A percentile compares a stretch with the other conserved stretches of the same genome.
phyloP scores from a whole-genome alignment of 345 rosid genomes.

The Eucalyptus grandis region DNA sequence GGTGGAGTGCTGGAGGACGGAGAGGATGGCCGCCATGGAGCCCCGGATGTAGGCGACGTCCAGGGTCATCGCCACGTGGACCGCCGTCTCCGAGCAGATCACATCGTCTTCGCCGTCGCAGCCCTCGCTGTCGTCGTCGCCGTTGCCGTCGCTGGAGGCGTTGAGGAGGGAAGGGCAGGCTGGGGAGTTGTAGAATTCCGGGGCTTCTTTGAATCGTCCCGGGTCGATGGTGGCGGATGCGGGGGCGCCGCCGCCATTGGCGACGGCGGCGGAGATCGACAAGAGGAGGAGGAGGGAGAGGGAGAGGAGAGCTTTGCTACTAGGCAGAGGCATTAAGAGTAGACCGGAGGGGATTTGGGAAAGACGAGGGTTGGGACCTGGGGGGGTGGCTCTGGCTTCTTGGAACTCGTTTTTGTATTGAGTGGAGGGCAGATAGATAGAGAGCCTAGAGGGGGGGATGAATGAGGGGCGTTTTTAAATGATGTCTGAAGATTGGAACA shows the following conservation, averaged over 20 bases:
- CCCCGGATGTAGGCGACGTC: constrained; percentile 89
- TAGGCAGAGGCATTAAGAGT: not conserved
- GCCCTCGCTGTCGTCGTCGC: not conserved
- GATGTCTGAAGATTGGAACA: not conserved
- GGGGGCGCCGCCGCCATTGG: not conserved
- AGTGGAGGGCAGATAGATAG: not conserved
- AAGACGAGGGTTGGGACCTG: not conserved
- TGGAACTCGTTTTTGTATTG: not conserved
- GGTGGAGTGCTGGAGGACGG: constrained; percentile 37
- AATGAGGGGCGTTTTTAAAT: not conserved
- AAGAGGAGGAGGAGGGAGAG: not conserved
- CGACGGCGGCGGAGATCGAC: not conserved
- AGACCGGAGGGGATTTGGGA: not conserved
- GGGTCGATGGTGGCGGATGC: not conserved
- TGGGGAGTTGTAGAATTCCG: constrained; percentile 74
- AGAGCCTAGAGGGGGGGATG: not conserved
- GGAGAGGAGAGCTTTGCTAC: not conserved
- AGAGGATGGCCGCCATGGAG: constrained; percentile 34
- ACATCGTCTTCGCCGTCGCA: not conserved
- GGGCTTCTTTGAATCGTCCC: constrained; percentile 76
- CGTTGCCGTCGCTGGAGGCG: not conserved
- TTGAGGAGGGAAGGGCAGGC: constrained; percentile 34
- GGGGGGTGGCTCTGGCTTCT: not conserved
- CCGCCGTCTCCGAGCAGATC: constrained; percentile 64
- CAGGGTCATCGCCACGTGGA: constrained; percentile 94